Percentiles rank a stretch among this genome's conserved stretches.
phyloP scores from a whole-genome alignment of 768 basidiomycete species.

The Lentinula edodes region DNA sequence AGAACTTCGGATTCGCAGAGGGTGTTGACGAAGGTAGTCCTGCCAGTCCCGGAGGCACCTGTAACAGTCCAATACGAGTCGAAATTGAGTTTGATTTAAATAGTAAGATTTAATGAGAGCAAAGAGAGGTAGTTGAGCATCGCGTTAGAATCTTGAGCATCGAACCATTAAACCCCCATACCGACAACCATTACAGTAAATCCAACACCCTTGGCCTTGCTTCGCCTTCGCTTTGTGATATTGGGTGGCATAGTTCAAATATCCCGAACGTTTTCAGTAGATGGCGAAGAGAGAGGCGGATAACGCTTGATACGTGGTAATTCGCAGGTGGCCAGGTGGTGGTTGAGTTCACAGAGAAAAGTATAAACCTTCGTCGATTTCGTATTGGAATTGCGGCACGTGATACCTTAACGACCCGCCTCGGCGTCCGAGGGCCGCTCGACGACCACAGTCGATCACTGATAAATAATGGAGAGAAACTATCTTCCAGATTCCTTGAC shows the following conservation, averaged over 20 bases:
- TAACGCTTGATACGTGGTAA: not conserved
- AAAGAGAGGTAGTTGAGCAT: not conserved
- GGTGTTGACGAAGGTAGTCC: slow-evolving; percentile 91
- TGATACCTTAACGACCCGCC: not conserved
- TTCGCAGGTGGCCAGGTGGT: not conserved
- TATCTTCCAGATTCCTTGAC: too few species aligned
- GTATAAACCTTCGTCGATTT: not conserved
- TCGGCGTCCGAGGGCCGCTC: not conserved
- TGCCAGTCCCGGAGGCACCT: slow-evolving; percentile 86
- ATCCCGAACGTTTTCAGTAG: slow-evolving; percentile 2
- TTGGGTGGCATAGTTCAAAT: slow-evolving; percentile 33
- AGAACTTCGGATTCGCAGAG: slow-evolving; percentile 80
- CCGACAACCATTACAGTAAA: slow-evolving; percentile 89
- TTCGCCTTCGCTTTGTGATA: slow-evolving; percentile 49
- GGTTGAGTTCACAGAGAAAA: not conserved
- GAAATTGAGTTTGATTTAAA: not conserved
- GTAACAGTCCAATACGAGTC: slow-evolving; percentile 7
- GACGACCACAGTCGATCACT: too few species aligned
- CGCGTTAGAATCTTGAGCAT: not conserved
- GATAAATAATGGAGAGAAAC: too few species aligned
- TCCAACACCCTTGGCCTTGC: slow-evolving; percentile 87
- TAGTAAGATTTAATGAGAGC: too few species aligned
- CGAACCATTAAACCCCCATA: slow-evolving; percentile 30
- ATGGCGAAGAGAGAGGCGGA: not conserved
- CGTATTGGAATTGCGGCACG: not conserved